Evolutionary conservation across 768 basidiomycete species (phyloP), one percentile per base, ranked within the genome.

Genomic region (Arthromyces matolae): DNA sequence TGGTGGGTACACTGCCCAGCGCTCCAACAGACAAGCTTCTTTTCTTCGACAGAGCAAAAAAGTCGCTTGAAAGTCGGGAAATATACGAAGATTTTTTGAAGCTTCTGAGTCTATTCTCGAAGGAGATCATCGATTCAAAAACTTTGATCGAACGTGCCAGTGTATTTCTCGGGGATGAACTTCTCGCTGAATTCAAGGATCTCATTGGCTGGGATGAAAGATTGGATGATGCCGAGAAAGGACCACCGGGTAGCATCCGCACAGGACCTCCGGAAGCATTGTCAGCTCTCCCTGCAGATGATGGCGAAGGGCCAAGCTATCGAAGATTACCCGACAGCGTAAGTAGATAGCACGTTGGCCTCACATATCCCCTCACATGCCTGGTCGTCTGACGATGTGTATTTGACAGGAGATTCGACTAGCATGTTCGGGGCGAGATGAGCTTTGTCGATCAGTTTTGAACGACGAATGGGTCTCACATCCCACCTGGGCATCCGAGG

Each of bases 401-500:
- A 51, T 42, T 54, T 59, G 54, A 47, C 45, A 96, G 93, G 95
- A 98, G 71, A 80, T 86, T 54, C 77, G 80, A 32, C 68, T 97
- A 16, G 89, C 92, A 22, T 98, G 96, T 64, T 96, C 96, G 3
- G 94, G 89, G 9, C 84, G 96, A 23, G 94, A 97, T 59, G 83
- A 92, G 52, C 84, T 97, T 47, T 94, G 90, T 62, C 89, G 93
- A 63, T 93, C 92, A 23, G 93, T 99, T 23, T 78, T 99, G 37
- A 99, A 99, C 62, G 94, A 98, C 61, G 81, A 86, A 55, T 98
- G 96, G 95, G 93, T 98, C 9, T 96, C 95, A 12, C 95, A 98
- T 65, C 95, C 96, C 3, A 95, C 93, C 1, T 96, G 93, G 91
- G 93, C 93, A 8, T 94, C 93, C 18, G 95, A 98, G 63, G 93